Percentiles rank a stretch among this genome's conserved stretches.
phyloP scores from a whole-genome alignment of 129 eudicot species.

The Escallonia herrerae region DNA sequence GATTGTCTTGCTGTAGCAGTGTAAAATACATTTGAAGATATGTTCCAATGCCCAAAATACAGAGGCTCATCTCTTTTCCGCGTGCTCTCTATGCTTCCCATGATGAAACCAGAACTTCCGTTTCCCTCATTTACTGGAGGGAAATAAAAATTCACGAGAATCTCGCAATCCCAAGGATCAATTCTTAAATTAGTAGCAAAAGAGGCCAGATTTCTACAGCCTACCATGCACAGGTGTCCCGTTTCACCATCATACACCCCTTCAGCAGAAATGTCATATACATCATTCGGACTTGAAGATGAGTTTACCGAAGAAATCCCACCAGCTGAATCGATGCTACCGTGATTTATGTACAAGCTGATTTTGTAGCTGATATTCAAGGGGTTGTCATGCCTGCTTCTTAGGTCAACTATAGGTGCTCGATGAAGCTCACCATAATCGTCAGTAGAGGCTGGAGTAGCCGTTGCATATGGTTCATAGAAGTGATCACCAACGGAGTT shows the following conservation, averaged over 20 bases:
- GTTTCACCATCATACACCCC: slow-evolving; percentile 58
- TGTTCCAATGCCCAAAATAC: slow-evolving; percentile 35
- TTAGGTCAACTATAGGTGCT: not conserved
- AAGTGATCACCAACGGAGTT: slow-evolving; percentile 32
- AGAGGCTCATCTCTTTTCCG: slow-evolving; percentile 36
- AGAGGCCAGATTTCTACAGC: slow-evolving; percentile 43
- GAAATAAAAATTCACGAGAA: slow-evolving; percentile 40
- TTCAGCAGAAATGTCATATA: slow-evolving; percentile 48
- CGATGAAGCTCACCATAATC: not conserved
- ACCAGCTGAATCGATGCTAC: not conserved
- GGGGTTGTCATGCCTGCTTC: slow-evolving; percentile 3
- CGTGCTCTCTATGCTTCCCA: slow-evolving; percentile 63
- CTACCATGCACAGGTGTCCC: slow-evolving; percentile 65
- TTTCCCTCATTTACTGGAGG: slow-evolving; percentile 25
- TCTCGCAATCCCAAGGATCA: slow-evolving; percentile 50
- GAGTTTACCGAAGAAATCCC: slow-evolving; percentile 18
- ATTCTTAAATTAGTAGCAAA: not conserved
- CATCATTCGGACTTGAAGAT: slow-evolving; percentile 8
- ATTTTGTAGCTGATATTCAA: slow-evolving; percentile 47
- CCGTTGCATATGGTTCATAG: not conserved
- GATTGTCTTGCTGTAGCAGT: slow-evolving; percentile 15
- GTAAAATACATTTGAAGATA: slow-evolving; percentile 21
- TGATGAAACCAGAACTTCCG: slow-evolving; percentile 4
- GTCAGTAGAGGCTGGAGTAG: not conserved
- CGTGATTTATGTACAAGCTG: slow-evolving; percentile 9